Base-by-base conservation (phyloP, 2,329 filamentous ascomycete genomes). In the Aureobasidium zeae region DNA sequence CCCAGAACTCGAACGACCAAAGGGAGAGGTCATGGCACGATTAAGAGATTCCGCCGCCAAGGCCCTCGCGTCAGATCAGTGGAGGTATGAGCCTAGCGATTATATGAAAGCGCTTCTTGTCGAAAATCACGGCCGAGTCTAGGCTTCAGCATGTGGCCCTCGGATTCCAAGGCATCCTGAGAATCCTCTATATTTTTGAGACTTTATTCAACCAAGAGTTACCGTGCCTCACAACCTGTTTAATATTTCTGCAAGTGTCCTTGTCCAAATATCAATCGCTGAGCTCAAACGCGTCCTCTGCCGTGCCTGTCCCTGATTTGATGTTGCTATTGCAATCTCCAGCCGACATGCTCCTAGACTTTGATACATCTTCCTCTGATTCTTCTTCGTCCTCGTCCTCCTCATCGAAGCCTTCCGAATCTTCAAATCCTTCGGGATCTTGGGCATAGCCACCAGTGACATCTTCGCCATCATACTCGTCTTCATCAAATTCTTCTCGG, bases 241-340 rank as follows among this genome's bases (percentile, higher is more conserved):
- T 25, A n/a, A n/a, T n/a, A n/a, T n/a, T n/a, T n/a, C n/a, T n/a
- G n/a, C 28, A n/a, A 24, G 10, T 41, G n/a, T 25, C 4, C 28
- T 31, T 32, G 19, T 31, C 20, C 37, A 32, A 34, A 10, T 15
- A 11, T 42, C 41, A 50, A 47, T 50, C 48, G 25, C 48, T 50
- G 17, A 50, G 35, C 31, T 50, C 48, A 35, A 50, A 50, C 11
- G 48, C 48, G 36, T 50, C 48, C 9, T 50, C 48, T 12, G 32
- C 43, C 19, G 48, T 49, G 15, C 48, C 48, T 2, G 48, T 50
- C n/a, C 48, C 48, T 17, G 43, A 46, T 21, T 50, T 50, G 46
- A 50, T 48, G 15, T 39, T 29, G 16, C 41, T 44, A 15, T 28
- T 38, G 32, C 29, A 32, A 35, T 39, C 46, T 22, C 7, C 37